Evolutionary conservation across 352 stramenopile species (phyloP), one percentile per base, ranked within the genome.

Genomic region (Phytophthora cactorum): DNA sequence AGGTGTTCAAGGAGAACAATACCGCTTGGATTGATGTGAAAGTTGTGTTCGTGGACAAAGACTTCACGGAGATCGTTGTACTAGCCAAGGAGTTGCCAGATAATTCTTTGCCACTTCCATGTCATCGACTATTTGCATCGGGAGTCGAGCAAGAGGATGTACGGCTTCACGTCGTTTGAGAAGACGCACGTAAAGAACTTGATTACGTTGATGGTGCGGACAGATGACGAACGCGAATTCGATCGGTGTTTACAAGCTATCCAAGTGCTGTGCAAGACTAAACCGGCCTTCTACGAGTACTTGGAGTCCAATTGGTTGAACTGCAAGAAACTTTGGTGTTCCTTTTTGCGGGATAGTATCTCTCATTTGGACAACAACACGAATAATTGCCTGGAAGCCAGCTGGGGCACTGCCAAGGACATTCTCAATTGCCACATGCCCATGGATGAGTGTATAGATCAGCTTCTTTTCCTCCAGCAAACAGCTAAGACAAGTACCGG

Each of bases 41-140:
- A 46, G 50, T 46, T 5, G 17, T 57, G 5, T 5, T 57, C 17
- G 45, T 57, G 4, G 50, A 45, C 17, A 57, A 46, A 10, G 50
- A 57, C 10, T 45, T 57, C n/a, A 49, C 34, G 2, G 52, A 58
- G 7, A 39, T 58, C 32, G 52, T 14, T 3, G n/a, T 58, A 27
- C 5, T 58, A 22, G 17, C 34, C 1, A 34, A 58, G 10, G 52
- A 58, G 22, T 14, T 58, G 14, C 52, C 32, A n/a, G 32, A 47
- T 36, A 34, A 58, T 58, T 25, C n/a, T 58, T 7, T 58, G 52
- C 12, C 36, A 58, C 17, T 58, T 58, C 14, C 52, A 58, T 12
- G 34, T 58, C 12, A 58, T 58, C 7, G 34, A 47, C 22, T 58
- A 49, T 4, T 25, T 58, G 1, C 45, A 58, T 5, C 34, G 17